Evolutionary conservation across 176 grass and related monocot genomes (phyloP), one percentile per base, ranked within the genome.

Genomic region (Raddia guianensis): DNA sequence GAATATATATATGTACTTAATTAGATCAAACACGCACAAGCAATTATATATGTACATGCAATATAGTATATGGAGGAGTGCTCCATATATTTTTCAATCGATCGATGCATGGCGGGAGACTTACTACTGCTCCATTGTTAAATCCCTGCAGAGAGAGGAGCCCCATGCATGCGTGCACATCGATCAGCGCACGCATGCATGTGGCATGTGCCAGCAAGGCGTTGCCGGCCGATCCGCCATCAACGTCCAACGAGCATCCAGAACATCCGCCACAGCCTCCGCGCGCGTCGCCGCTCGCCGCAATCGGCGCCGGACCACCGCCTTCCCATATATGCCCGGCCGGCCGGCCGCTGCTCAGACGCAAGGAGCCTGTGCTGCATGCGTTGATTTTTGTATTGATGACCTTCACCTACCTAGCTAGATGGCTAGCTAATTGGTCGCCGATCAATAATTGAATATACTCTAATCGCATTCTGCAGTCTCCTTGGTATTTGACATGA

Each of bases 271-370:
- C 77, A 49, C 18, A 51, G 56, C 69, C 65, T 82, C 78, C 27
- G 27, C 27, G 27, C 49, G 73, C 55, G 33, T 45, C 75, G 70
- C 33, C 80, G 15, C 63, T 45, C 80, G 70, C 33, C 80, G 19
- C 63, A 70, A 75, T 90, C 80, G 7, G 54, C 88, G 80, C 76
- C 74, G 78, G 58, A 42, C 58, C 78, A 64, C 73, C 61, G 55
- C 50, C 27, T 35, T 37, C 44, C 37, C 59, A 49, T 73, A 9
- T 9, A 49, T 11, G 33, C 77, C 4, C 47, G 47, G 55, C 63
- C 47, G 47, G 55, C 63, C 64, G 62, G 21, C 49, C 13, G 44
- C 27, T 54, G 48, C n/a, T 43, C 52, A 58, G 57, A 51, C 75
- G 74, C 45, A 35, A 12, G 2, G 20, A 44, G n/a, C 12, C 52